phyloP scores from a whole-genome alignment of 2,329 filamentous ascomycete genomes.

The Claviceps africana region DNA sequence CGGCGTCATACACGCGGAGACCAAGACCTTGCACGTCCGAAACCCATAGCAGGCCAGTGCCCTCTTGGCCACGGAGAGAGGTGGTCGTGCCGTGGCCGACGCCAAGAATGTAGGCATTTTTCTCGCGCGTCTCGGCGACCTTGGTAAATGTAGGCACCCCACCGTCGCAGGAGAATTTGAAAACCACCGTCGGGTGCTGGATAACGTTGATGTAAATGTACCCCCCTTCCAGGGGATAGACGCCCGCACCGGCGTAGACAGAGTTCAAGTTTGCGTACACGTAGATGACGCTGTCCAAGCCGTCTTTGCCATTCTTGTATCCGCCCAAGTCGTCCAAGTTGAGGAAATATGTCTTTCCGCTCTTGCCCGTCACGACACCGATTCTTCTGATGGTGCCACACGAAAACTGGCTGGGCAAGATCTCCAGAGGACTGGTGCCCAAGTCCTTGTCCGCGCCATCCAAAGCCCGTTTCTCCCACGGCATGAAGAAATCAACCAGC shows the following conservation, averaged over 20 bases:
- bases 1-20: conserved; percentile 37
- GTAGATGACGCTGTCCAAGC: conserved; percentile 29
- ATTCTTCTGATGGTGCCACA: conserved; percentile 31
- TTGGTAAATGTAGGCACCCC: conserved; percentile 40
- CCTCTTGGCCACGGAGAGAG: conserved; percentile 35
- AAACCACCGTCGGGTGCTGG: conserved; percentile 38
- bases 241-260: conserved; percentile 32
- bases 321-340: conserved; percentile 27
- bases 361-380: conserved; percentile 36
- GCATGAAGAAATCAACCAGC: conserved; percentile 40
- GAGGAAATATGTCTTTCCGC: conserved; percentile 32
- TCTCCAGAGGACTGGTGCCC: conserved; percentile 31
- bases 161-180: conserved; percentile 40
- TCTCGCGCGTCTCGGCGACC: conserved; percentile 33
- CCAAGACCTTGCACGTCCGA: conserved; percentile 39
- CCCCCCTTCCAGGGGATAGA: conserved; percentile 33
- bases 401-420: conserved; percentile 26
- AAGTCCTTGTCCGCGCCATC: conserved; percentile 38
- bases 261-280: conserved; percentile 29
- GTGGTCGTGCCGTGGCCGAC: conserved; percentile 44
- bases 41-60: conserved; percentile 43
- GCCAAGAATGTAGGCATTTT: conserved; percentile 38
- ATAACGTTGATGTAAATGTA: conserved; percentile 39
- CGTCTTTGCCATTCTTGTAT: conserved; percentile 22
- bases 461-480: conserved; percentile 34